Percentiles rank a stretch among this genome's conserved stretches.
Evolutionary conservation across 345 rosid species (phyloP).

Genomic region (Linum trigynum): DNA sequence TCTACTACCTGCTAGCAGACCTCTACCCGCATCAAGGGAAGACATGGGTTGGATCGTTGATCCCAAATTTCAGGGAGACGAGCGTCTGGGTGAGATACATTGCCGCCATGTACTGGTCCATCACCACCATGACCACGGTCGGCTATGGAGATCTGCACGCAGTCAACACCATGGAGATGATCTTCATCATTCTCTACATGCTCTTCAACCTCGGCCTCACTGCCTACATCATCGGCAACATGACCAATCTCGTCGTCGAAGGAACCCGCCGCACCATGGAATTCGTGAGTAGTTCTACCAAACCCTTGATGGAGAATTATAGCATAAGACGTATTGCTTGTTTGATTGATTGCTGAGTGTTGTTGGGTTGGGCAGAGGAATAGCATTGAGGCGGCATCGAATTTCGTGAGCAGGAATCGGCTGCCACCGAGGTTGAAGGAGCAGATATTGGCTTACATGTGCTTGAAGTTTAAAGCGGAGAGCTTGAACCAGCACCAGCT

Average conservation of each 20-base stretch:
- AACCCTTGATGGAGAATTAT: not conserved
- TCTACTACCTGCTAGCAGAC: constrained; percentile 76
- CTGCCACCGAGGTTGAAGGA: constrained; percentile 65
- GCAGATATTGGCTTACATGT: constrained; percentile 90
- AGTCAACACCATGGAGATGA: constrained; percentile 70
- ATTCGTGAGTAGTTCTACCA: constrained; percentile 41
- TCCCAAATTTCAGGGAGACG: constrained; percentile 64
- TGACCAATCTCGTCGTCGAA: constrained; percentile 91
- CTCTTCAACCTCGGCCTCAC: constrained; percentile 89
- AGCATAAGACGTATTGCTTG: not conserved
- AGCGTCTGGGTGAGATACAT: constrained; percentile 65
- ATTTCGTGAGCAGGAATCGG: constrained; percentile 60
- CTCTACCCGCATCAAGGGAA: constrained; percentile 60
- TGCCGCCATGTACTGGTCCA: constrained; percentile 81
- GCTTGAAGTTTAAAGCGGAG: constrained; percentile 84
- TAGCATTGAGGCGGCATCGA: constrained; percentile 74
- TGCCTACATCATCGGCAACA: constrained; percentile 83
- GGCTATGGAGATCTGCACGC: constrained; percentile 97
- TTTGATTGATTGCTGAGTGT: not conserved
- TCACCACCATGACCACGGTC: constrained; percentile 94
- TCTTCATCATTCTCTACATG: constrained; percentile 72
- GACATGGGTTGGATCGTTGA: constrained; percentile 63
- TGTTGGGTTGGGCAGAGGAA: constrained; percentile 51
- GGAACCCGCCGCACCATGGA: constrained; percentile 98
- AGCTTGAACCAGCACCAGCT: constrained; percentile 74